Percentiles rank a stretch among this genome's conserved stretches.
phyloP scores from a whole-genome alignment of 305 asterid genomes.

The Solanum hybrid region DNA sequence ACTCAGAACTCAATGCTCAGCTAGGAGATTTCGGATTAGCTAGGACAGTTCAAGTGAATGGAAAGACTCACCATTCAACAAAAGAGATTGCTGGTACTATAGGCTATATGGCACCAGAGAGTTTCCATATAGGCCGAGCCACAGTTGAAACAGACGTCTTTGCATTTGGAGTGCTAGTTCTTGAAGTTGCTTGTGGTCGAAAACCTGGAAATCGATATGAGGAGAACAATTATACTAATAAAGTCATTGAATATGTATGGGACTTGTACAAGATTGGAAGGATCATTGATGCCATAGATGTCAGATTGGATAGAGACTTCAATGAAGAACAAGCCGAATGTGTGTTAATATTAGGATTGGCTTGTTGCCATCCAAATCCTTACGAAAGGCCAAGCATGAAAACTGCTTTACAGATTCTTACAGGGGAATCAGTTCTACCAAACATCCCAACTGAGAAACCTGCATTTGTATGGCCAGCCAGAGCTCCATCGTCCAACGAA shows the following conservation, averaged over 20 bases:
- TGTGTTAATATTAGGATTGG: constrained; percentile 12
- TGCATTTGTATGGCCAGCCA: constrained; percentile 13
- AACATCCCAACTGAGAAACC: constrained; percentile 9
- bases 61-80: constrained; percentile 11
- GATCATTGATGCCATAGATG: constrained; percentile 7
- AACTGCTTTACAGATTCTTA: constrained; percentile 9
- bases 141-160: constrained; percentile 14
- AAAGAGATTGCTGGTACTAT: constrained; percentile 15
- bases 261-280: background rate
- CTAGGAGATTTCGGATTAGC: constrained; percentile 11
- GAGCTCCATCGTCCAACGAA: background rate
- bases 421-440: constrained; percentile 7
- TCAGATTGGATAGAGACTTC: background rate
- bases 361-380: constrained; percentile 16
- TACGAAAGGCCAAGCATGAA: constrained; percentile 12
- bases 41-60: constrained; percentile 6
- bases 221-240: background rate
- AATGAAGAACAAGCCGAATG: constrained; percentile 7
- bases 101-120: constrained; percentile 18
- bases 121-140: constrained; percentile 11
- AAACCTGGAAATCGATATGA: background rate
- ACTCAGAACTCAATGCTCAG: constrained; percentile 8
- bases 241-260: constrained; percentile 10
- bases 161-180: constrained; percentile 13
- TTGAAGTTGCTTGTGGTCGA: constrained; percentile 15